Base-by-base conservation (phyloP, 768 basidiomycete species). In the Xerocomellus chrysenteron region DNA sequence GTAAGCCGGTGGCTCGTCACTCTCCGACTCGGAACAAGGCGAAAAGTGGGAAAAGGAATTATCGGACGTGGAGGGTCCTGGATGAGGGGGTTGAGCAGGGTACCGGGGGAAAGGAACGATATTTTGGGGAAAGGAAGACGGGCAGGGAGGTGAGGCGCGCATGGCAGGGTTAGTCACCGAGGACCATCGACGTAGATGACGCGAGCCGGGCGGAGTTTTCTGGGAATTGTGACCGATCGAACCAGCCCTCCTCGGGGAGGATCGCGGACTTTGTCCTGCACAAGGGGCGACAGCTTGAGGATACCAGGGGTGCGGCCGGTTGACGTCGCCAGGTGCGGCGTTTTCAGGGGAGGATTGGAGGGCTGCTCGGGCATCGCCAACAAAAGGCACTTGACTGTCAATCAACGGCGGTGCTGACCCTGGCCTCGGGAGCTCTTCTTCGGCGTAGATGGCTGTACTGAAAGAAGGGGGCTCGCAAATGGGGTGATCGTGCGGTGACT, bases 161-260 rank as follows among this genome's bases (percentile, higher is more conserved):
- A 63, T 55, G 42, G 66, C 61, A 61, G 64, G 57, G 50, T 70
- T 62, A 41, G 65, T 69, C 41, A 66, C 68, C 47, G 68, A 69
- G 43, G 68, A 69, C 68, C 68, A 69, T 50, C 68, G 68, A 50
- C 68, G 68, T 13, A 68, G 57, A 28, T 69, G 68, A 65, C 68
- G 68, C 58, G 66, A 63, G 54, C 56, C 33, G 36, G 47, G 62
- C 60, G 69, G 65, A 59, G 65, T 65, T 65, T 58, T 68, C 56
- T 66, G 65, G 2, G 68, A 56, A 59, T 60, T 69, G 55, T 68
- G 67, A 12, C 67, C 68, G 67, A 68, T 68, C 67, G 67, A 67
- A 28, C 65, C 67, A 56, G 67, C 68, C 68, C 67, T 67, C 58
- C 60, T 68, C 39, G 56, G 67, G 67, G 60, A 69, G 65, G 67